Base-by-base conservation (phyloP, 768 basidiomycete genomes). In the Sporobolomyces pararoseus region DNA sequence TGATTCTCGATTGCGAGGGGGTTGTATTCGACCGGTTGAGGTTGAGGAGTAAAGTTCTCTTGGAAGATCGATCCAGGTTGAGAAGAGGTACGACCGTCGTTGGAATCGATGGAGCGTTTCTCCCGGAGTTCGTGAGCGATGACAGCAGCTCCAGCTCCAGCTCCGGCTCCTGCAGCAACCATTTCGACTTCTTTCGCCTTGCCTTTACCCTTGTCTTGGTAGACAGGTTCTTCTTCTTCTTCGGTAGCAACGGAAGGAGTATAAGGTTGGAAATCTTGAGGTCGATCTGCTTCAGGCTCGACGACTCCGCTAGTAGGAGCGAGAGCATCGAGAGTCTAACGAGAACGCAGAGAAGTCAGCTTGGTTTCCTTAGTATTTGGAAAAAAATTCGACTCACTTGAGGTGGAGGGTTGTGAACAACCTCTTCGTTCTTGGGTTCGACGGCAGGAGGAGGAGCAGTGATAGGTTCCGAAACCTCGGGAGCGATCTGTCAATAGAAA, bases 261-360 rank as follows among this genome's bases (percentile, higher is more conserved):
- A 58, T 70, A 70, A 4, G 68, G 68, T 44, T 49, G 34, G 21
- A 70, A 70, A 46, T 70, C 68, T 10, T 25, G 3, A 5, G 68
- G 68, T 42, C 44, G 62, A 27, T 37, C 39, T n/a, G 51, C 7
- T 25, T 37, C 27, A 4, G 16, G 21, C 44, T 25, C n/a, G 16
- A 6, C 42, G 27, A 5, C 16, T 0, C 21, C 14, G 44, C 7
- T 44, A 23, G 23, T 10, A 25, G 31, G 39, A 44, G 37, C 42
- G 27, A 60, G 16, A 39, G 32, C 42, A 27, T 32, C 2, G 4
- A 37, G 29, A 6, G 53, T 54, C 53, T 29, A 27, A 31, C 51
- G 19, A 29, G 51, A 19, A 27, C 51, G 5, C n/a, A n/a, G n/a
- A n/a, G n/a, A n/a, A n/a, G n/a, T n/a, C n/a, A n/a, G n/a, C n/a